Base-by-base conservation (phyloP, 1,139 yeast species). In the Wickerhamomyces sp. region DNA sequence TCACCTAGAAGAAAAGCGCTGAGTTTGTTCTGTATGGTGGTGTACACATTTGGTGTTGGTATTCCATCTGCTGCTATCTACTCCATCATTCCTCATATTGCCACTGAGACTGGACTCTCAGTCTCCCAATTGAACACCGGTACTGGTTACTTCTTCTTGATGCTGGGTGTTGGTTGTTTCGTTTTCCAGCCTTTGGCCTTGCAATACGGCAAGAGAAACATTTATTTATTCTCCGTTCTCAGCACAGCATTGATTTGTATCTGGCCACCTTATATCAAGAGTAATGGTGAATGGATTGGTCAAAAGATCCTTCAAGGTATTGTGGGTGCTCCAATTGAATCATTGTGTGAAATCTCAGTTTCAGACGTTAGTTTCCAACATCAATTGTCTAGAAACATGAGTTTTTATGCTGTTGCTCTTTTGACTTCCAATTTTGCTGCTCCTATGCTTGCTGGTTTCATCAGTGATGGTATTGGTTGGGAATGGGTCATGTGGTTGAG, bases 161-260 rank as follows among this genome's bases (percentile, higher is more conserved):
- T 51, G 31, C 41, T 72, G 28, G 79, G 78, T 28, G 47, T 72
- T 38, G 74, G 76, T 12, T 67, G 73, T 46, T 52, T 70, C 19
- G 36, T 72, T 16, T 61, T 68, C 55, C 73, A 70, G 47, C 79
- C 79, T 1, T 39, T 72, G 28, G 76, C 77, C 8, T 57, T 69
- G 45, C 72, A 70, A 42, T 72, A 62, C 40, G 81, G 81, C 22
- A 68, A 72, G 42, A 58, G 81, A 38, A 77, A 78, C 0, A 61
- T 69, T 6, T 70, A 70, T 29, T 26, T 51, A 30, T 35, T 46
- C 28, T 57, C 68, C 16, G 45, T 59, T 33, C 38, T 68, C 14
- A 69, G 68, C 14, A 61, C 60, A 25, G 39, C 57, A 22, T 40
- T 59, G 33, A 58, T 66, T 35, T 61, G 61, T 39, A 48, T 68